Conservation (phyloP, 805 yeast species). For the Yamadazyma philogaea region DNA sequence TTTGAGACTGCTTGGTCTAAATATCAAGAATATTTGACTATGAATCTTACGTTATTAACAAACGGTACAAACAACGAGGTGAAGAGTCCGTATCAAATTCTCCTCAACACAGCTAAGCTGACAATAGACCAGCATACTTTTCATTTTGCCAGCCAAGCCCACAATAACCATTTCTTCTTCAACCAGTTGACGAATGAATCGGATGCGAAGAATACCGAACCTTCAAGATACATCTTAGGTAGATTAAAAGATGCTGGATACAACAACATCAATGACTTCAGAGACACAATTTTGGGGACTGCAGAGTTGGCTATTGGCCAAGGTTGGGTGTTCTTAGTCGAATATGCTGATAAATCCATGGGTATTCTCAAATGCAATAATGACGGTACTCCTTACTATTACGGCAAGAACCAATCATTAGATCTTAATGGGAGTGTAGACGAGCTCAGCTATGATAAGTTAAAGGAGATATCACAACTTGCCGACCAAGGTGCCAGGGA, state of each 20-base stretch:
- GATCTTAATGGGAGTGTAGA: slow-evolving; percentile 75
- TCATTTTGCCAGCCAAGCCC: slow-evolving; percentile 87
- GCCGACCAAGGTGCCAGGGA: slow-evolving; percentile 47
- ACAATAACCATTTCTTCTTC: slow-evolving; percentile 87
- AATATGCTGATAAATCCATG: slow-evolving; percentile 57
- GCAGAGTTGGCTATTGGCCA: slow-evolving; percentile 58
- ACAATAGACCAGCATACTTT: slow-evolving; percentile 66
- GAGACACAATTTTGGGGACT: slow-evolving; percentile 44
- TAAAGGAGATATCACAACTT: slow-evolving; percentile 41
- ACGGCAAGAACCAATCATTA: slow-evolving; percentile 63
- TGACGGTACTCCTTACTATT: slow-evolving; percentile 75
- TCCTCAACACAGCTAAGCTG: slow-evolving; percentile 62
- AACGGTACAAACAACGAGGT: slow-evolving; percentile 79
- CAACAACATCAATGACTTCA: slow-evolving; percentile 47
- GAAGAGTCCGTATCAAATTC: slow-evolving; percentile 68
- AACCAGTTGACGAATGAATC: slow-evolving; percentile 49
- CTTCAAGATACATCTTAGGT: slow-evolving; percentile 38
- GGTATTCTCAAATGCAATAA: slow-evolving; percentile 57
- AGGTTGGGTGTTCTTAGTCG: slow-evolving; percentile 77
- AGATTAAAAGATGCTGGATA: slow-evolving; percentile 34
- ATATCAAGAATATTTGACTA: slow-evolving; percentile 65
- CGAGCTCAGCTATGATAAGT: slow-evolving; percentile 49
- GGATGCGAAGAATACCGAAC: slow-evolving; percentile 32
- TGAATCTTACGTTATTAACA: slow-evolving; percentile 60
- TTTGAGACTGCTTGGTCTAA: slow-evolving; percentile 77